These are phyloP conservation scores for Udeniomyces megalosporus DNA, from an alignment of 768 basidiomycete species.

Conservation along the genomic window DNA sequence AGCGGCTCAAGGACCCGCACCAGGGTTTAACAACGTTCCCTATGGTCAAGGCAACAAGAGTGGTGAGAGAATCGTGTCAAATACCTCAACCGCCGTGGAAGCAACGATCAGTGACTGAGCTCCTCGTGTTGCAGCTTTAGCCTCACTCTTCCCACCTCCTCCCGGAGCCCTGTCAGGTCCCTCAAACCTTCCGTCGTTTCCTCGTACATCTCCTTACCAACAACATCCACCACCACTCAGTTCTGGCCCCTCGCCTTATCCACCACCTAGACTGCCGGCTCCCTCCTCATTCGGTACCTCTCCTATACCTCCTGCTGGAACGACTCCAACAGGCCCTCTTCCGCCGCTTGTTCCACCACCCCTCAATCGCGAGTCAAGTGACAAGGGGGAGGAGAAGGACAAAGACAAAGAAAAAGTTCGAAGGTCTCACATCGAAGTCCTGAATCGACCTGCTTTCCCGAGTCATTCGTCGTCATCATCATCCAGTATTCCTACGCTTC, in stretches of 20 bases:
- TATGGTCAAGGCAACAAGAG: too few species aligned
- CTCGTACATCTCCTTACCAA: background rate
- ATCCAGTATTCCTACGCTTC: background rate
- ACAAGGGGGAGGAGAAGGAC: background rate
- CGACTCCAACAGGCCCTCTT: background rate
- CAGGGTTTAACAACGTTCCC: too few species aligned
- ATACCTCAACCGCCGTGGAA: too few species aligned
- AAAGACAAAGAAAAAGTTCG: constrained; percentile 9
- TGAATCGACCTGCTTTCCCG: constrained; percentile 7
- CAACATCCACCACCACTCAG: background rate
- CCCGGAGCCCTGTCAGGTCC: too few species aligned
- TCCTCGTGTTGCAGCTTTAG: too few species aligned
- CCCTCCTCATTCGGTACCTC: background rate
- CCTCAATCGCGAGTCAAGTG: background rate
- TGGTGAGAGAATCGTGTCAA: too few species aligned
- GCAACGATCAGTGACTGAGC: too few species aligned
- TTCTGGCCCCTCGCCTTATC: background rate
- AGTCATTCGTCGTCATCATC: background rate
- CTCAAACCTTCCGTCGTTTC: too few species aligned
- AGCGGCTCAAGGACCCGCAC: background rate
- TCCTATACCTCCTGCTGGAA: background rate
- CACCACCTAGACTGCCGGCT: background rate
- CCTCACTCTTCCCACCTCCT: too few species aligned
- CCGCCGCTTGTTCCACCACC: background rate
- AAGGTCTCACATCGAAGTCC: constrained; percentile 13